A percentile compares a stretch with the other conserved stretches of the same genome.
Conservation (phyloP, 1,284 basidiomycete species). For the Wolfiporia cocos region DNA sequence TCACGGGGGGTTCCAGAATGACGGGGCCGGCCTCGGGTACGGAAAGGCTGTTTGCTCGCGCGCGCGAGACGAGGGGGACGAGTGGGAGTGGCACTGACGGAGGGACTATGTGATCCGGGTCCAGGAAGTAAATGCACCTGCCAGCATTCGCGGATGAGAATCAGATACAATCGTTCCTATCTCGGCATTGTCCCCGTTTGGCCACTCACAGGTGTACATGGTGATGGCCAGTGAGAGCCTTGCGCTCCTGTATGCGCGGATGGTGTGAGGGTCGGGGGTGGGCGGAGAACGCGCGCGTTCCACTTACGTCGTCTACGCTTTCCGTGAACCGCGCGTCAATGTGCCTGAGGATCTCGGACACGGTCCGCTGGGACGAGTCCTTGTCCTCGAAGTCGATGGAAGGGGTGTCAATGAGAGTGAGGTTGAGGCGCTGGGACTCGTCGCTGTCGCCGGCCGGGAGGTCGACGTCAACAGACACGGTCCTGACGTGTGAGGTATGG, state of each 20-base stretch:
- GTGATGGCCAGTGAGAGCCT: conserved; percentile 59
- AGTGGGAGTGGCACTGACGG: conserved; percentile 56
- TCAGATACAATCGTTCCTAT: conserved; percentile 15
- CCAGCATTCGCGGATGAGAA: conserved; percentile 6
- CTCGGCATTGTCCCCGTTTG: conserved; percentile 4
- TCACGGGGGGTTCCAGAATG: conserved; percentile 72
- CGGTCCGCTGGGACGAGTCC: conserved; percentile 44
- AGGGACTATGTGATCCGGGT: conserved; percentile 70
- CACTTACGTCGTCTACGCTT: conserved; percentile 63
- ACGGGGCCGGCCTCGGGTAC: conserved; percentile 65
- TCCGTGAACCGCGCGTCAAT: conserved; percentile 64
- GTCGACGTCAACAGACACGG: conserved; percentile 62
- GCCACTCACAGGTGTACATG: conserved; percentile 72
- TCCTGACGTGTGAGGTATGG: conserved; percentile 62
- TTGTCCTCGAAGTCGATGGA: conserved; percentile 67
- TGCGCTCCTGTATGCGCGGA: conserved; percentile 46
- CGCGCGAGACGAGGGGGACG: conserved; percentile 54
- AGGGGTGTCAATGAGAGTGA: conserved; percentile 75
- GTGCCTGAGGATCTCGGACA: conserved; percentile 58
- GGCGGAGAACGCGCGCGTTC: conserved; percentile 17
- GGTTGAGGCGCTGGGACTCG: conserved; percentile 41
- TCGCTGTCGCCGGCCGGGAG: conserved; percentile 28
- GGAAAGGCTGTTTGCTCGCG: conserved; percentile 63
- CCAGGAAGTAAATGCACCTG: conserved; percentile 78
- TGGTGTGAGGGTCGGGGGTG: conserved; percentile 2